Evolutionary conservation across 2,329 filamentous ascomycete genomes (phyloP).

Genomic region (Apiospora marii): DNA sequence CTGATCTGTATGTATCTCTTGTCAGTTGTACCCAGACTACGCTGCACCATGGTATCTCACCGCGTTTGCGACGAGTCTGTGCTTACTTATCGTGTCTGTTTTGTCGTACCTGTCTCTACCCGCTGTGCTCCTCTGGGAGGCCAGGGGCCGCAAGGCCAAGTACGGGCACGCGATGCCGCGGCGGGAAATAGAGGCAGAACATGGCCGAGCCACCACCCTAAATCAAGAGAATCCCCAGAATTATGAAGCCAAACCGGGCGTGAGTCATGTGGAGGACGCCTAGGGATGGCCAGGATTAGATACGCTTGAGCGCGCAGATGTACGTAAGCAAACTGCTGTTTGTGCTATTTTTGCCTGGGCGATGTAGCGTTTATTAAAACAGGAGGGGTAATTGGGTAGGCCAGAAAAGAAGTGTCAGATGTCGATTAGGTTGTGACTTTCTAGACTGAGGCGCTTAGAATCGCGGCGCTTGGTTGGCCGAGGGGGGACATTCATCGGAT

Average conservation of each 20-base stretch:
- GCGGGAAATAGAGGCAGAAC: not conserved
- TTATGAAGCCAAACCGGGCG: not conserved
- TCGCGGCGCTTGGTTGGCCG: no score
- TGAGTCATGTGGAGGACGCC: not conserved
- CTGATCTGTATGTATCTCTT: not conserved
- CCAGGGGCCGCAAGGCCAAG: not conserved
- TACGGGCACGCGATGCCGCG: constrained; percentile 14
- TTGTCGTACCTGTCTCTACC: not conserved
- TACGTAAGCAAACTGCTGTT: no score
- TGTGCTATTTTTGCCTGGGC: no score
- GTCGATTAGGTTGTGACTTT: no score
- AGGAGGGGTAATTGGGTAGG: no score
- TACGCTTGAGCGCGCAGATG: no score
- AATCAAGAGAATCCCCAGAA: not conserved
- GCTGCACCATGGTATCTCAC: not conserved
- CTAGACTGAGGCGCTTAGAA: no score
- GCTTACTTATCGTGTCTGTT: not conserved
- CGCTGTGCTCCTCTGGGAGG: constrained; percentile 6
- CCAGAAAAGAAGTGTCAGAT: no score
- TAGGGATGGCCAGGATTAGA: not conserved
- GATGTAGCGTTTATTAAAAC: no score
- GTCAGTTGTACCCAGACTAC: not conserved
- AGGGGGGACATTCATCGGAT: no score
- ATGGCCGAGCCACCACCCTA: not conserved
- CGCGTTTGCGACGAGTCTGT: not conserved